Percentiles rank a stretch among this genome's conserved stretches.
These are phyloP conservation scores for Gracilaria domingensis DNA, from an alignment of 23 red algal genomes.

Conservation along the genomic window DNA sequence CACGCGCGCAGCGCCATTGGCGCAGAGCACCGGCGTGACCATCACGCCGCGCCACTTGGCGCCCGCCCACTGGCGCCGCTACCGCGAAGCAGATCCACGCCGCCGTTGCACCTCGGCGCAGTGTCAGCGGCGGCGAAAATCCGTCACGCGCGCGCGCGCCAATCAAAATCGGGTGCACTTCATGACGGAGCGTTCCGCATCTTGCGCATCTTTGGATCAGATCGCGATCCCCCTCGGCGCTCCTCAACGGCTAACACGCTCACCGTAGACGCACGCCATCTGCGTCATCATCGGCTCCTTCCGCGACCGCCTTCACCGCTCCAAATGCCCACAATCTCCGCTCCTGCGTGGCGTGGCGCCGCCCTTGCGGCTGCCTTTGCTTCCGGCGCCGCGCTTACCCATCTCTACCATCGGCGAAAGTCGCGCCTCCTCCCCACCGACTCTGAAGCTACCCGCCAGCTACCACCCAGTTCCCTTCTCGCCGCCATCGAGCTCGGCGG, in stretches of 20 bases:
- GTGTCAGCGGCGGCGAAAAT: not conserved
- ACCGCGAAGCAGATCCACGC: not conserved
- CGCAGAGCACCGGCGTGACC: constrained; percentile 26
- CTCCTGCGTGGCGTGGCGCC: constrained; percentile 13
- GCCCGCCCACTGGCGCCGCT: not conserved
- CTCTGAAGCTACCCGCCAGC: too few species aligned
- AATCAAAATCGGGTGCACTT: too few species aligned
- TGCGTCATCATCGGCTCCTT: not conserved
- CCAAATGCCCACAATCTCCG: not conserved
- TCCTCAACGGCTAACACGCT: not conserved
- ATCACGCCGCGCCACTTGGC: not conserved
- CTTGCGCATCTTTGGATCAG: constrained; percentile 3
- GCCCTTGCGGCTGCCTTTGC: constrained; percentile 53
- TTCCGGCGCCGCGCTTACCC: constrained; percentile 23
- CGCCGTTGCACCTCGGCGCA: not conserved
- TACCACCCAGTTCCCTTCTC: constrained; percentile 51
- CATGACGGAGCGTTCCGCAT: not conserved
- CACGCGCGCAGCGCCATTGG: constrained; percentile 31
- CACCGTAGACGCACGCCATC: not conserved
- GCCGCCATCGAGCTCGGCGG: constrained; percentile 96
- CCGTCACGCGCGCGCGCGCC: not conserved
- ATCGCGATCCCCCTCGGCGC: not conserved
- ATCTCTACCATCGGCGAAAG: constrained; percentile 31
- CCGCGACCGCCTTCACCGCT: not conserved
- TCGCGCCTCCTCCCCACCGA: not conserved